Conservation (phyloP, 2,329 filamentous ascomycete species). For the Microdochium nivale region DNA sequence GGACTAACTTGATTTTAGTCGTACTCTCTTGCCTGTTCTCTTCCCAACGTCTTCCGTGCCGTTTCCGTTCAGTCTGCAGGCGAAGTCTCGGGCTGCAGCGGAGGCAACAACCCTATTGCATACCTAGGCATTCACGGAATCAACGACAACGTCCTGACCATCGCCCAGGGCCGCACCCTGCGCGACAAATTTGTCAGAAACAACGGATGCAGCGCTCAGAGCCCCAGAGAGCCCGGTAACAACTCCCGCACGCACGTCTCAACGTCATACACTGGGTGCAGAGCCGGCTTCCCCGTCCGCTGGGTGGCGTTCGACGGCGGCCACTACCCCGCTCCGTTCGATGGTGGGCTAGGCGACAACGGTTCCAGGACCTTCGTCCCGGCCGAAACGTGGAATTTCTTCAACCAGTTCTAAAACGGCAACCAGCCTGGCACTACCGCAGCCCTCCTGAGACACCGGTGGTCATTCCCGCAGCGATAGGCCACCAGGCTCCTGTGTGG, state of each 20-base stretch:
- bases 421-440: background rate
- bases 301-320: conserved; percentile 20
- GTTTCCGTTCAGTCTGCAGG: conserved; percentile 25
- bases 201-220: conserved; percentile 24
- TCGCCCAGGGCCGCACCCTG: conserved; percentile 22
- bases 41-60: conserved; percentile 21
- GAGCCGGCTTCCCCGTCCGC: conserved; percentile 13
- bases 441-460: background rate
- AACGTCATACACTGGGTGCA: conserved; percentile 17
- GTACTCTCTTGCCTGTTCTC: conserved; percentile 2
- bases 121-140: conserved; percentile 30
- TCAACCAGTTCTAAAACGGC: conserved; percentile 5
- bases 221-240: conserved; percentile 10
- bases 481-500: background rate
- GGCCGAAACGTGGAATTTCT: conserved; percentile 13
- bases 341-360: conserved; percentile 1
- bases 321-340: conserved; percentile 13
- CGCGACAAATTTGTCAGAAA: conserved; percentile 27
- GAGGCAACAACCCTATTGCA: conserved; percentile 27
- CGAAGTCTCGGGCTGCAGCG: conserved; percentile 23
- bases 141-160: conserved; percentile 24
- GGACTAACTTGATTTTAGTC: background rate
- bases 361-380: conserved; percentile 4
- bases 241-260: conserved; percentile 12
- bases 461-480: background rate